A percentile compares a stretch with the other conserved stretches of the same genome.
Conservation (phyloP, 2,329 filamentous ascomycete species). For the Sporothrix luriei region DNA sequence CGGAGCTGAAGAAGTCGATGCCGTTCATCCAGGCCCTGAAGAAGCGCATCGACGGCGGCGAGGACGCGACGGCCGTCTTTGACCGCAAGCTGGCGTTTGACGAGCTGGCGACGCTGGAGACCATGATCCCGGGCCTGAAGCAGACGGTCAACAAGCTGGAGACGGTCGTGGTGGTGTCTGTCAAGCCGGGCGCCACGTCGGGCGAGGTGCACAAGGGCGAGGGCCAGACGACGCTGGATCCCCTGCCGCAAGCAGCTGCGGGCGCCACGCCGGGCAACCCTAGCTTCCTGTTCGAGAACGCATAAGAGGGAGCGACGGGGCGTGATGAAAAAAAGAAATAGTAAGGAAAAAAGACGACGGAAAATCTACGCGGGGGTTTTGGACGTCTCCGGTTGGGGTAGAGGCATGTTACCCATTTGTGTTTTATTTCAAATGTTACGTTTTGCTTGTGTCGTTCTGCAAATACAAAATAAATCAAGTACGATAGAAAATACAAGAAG, state of each 20-base stretch:
- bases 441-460: background rate
- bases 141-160: constrained; percentile 57
- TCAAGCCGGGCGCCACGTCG: constrained; percentile 70
- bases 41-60: constrained; percentile 73
- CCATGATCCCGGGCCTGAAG: constrained; percentile 58
- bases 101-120: constrained; percentile 78
- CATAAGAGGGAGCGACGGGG: background rate
- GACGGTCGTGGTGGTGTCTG: constrained; percentile 68
- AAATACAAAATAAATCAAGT: background rate
- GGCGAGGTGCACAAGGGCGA: constrained; percentile 56
- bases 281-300: constrained; percentile 38
- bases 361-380: too few relatives aligned
- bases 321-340: background rate
- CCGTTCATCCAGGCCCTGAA: constrained; percentile 90
- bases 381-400: background rate
- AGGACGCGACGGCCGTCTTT: constrained; percentile 69
- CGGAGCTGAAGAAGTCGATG: constrained; percentile 97
- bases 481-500: background rate
- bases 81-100: constrained; percentile 85
- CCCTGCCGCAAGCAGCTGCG: constrained; percentile 64
- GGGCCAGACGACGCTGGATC: constrained; percentile 60
- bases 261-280: constrained; percentile 71
- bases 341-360: background rate
- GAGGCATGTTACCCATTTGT: constrained; percentile 17
- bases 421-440: background rate